Evolutionary conservation across 768 basidiomycete species (phyloP).

Genomic region (Naganishia antarctica): DNA sequence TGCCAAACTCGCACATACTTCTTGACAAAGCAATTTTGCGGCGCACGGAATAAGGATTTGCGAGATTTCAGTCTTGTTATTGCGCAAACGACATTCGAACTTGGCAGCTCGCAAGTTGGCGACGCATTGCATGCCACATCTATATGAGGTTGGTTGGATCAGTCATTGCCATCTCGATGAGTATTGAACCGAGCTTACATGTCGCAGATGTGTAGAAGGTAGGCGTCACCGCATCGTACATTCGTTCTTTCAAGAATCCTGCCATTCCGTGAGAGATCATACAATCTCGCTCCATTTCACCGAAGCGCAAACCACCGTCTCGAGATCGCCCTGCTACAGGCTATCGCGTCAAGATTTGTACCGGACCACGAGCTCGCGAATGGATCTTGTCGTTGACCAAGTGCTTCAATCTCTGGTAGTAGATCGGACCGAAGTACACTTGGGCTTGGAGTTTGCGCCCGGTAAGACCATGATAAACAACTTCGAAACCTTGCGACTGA

Average conservation of each 20-base stretch:
- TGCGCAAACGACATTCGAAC: conserved; percentile 95
- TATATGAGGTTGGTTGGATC: conserved; percentile 43
- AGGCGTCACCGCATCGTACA: conserved; percentile 62
- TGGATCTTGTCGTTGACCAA: conserved; percentile 99
- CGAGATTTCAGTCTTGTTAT: conserved; percentile 91
- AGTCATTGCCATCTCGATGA: background rate
- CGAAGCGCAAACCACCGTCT: conserved; percentile 97
- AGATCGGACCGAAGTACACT: conserved; percentile 96
- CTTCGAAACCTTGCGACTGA: conserved; percentile 92
- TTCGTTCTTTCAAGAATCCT: conserved; percentile 91
- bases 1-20: conserved; percentile 27
- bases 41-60: conserved; percentile 69
- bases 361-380: conserved; percentile 91
- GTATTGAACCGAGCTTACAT: conserved; percentile 60
- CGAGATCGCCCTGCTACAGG: conserved; percentile 98
- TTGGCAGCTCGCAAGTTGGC: conserved; percentile 99
- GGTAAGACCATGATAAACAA: conserved; percentile 98
- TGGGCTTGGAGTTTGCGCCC: conserved; percentile 97
- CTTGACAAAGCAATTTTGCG: conserved; percentile 93
- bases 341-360: conserved; percentile 94
- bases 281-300: conserved; percentile 99
- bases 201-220: conserved; percentile 91
- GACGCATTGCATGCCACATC: conserved; percentile 69
- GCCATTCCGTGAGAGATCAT: conserved; percentile 99
- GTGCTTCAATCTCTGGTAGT: conserved; percentile 97